phyloP scores from a whole-genome alignment of 192 early-diverging fungal species.

The Martensiomyces pterosporus region DNA sequence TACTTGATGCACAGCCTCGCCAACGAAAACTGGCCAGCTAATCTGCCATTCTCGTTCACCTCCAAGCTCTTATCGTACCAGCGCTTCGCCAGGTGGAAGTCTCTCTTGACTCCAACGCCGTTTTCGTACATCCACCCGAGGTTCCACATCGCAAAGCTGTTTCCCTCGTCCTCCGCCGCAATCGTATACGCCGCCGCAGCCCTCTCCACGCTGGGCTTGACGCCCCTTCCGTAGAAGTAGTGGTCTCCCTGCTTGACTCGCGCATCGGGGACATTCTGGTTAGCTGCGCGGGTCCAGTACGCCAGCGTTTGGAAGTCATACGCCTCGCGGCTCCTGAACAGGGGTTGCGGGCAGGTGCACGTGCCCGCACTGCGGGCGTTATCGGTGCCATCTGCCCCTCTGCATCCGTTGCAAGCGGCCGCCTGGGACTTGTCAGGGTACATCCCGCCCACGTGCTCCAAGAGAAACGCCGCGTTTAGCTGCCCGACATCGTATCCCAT shows the following conservation, averaged over 20 bases:
- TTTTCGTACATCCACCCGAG: conserved; percentile 95
- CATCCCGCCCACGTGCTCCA: conserved; percentile 55
- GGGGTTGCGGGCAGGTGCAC: conserved; percentile 1
- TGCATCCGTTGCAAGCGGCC: not conserved
- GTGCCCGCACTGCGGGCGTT: not conserved
- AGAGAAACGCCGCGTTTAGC: conserved; percentile 83
- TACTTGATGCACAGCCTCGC: conserved; percentile 63
- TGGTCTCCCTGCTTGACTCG: conserved; percentile 92
- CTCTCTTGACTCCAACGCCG: conserved; percentile 84
- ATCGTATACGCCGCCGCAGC: conserved; percentile 82
- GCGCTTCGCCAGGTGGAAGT: conserved; percentile 90
- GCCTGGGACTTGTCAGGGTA: not conserved
- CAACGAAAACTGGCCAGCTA: conserved; percentile 76
- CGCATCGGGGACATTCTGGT: conserved; percentile 86
- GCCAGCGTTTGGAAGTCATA: conserved; percentile 62
- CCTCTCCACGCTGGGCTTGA: conserved; percentile 57
- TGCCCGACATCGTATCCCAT: conserved; percentile 84
- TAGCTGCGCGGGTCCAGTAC: conserved; percentile 93
- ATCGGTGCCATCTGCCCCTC: not conserved
- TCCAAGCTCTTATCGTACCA: conserved; percentile 81
- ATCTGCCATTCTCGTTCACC: conserved; percentile 72
- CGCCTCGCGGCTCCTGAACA: conserved; percentile 6
- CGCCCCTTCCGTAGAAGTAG: conserved; percentile 82
- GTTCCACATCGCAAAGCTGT: conserved; percentile 91
- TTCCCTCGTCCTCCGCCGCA: conserved; percentile 71